A percentile compares a stretch with the other conserved stretches of the same genome.
phyloP scores from a whole-genome alignment of 164 flowering plant genomes.

The Chimonanthus salicifolius region DNA sequence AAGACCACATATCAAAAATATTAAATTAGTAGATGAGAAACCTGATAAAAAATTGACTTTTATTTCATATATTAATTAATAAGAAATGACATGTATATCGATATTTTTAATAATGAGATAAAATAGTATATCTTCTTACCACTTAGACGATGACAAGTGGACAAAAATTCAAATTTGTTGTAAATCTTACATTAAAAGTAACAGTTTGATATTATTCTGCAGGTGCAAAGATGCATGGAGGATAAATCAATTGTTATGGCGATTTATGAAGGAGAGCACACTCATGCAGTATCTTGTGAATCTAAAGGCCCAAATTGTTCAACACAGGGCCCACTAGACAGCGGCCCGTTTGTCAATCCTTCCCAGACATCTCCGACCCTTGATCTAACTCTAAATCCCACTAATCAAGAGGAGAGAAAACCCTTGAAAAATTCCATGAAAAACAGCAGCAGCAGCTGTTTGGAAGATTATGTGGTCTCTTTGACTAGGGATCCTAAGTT shows the following conservation, averaged over 20 bases:
- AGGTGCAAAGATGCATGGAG: slow-evolving; percentile 51
- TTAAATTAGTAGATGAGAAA: no score
- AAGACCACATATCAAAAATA: no score
- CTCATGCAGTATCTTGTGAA: slow-evolving; percentile 18
- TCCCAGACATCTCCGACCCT: slow-evolving; percentile 8
- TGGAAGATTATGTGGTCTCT: slow-evolving; percentile 30
- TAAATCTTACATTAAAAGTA: no score
- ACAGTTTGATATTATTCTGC: neutral
- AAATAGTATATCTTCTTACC: no score
- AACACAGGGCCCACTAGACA: neutral
- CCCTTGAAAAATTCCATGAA: neutral
- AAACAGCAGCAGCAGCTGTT: neutral
- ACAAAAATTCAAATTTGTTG: no score
- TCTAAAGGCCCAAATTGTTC: neutral
- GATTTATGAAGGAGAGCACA: slow-evolving; percentile 60
- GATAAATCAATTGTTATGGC: slow-evolving; percentile 36
- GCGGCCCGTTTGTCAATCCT: slow-evolving; percentile 1
- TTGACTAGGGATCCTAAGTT: slow-evolving; percentile 37
- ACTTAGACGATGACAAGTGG: no score
- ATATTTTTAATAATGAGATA: neutral
- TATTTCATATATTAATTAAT: no score
- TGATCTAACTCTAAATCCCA: slow-evolving; percentile 16
- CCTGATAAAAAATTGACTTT: no score
- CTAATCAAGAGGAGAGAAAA: neutral
- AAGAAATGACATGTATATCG: neutral